Evolutionary conservation across 2,329 filamentous ascomycete species (phyloP).

Genomic region (Bipolaris cookei): DNA sequence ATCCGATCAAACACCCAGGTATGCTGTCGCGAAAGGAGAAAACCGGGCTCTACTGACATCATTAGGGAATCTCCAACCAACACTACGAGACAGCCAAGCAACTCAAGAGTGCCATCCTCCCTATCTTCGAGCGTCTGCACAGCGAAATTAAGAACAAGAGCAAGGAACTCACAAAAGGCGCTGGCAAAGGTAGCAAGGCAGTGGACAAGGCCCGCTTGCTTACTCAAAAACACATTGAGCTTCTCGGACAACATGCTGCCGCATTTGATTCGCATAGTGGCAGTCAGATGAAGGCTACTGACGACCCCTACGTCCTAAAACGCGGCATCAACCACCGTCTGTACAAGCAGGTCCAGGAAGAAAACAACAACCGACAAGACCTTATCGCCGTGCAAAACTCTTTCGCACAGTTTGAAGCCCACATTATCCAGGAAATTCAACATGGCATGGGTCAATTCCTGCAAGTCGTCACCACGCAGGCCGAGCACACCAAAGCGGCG

Average conservation of each 20-base stretch:
- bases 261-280: conserved; percentile 77
- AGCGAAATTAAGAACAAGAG: conserved; percentile 96
- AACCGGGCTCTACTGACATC: conserved; percentile 1
- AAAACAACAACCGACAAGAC: conserved; percentile 96
- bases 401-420: conserved; percentile 85
- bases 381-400: conserved; percentile 89
- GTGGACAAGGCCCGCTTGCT: conserved; percentile 85
- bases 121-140: conserved; percentile 88
- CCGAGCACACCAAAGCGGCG: conserved; percentile 79
- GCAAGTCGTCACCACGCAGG: conserved; percentile 78
- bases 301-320: conserved; percentile 89
- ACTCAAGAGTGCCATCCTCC: conserved; percentile 83
- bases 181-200: conserved; percentile 83
- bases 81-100: conserved; percentile 91
- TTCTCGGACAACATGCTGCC: conserved; percentile 85
- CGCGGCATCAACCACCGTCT: conserved; percentile 83
- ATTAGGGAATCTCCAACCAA: conserved; percentile 79
- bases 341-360: conserved; percentile 88
- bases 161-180: conserved; percentile 84
- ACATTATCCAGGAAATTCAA: conserved; percentile 83
- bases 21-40: conserved; percentile 16
- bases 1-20: conserved; percentile 87
- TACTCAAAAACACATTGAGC: conserved; percentile 96
- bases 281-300: conserved; percentile 66
- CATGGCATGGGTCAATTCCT: conserved; percentile 82